phyloP scores from a whole-genome alignment of 108 stramenopile species.

The Pseudonitzschia delicatissima region DNA sequence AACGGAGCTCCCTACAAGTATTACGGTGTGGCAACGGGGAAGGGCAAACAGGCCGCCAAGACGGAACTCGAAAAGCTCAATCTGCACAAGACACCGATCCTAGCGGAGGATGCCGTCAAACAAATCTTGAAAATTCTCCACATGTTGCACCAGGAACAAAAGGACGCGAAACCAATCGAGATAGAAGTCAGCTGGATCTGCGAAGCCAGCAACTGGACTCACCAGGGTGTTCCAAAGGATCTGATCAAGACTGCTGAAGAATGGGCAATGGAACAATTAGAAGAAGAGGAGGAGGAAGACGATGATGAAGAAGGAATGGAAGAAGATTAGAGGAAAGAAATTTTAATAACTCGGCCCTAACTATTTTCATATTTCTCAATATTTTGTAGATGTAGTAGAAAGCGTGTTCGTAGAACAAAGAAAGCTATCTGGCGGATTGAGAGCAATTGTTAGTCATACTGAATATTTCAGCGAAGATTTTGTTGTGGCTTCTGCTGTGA shows the following conservation, averaged over 20 bases:
- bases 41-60: constrained; percentile 97
- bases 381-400: too few relatives aligned
- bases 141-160: constrained; percentile 85
- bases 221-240: constrained; percentile 86
- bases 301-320: constrained; percentile 82
- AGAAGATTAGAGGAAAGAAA: constrained; percentile 26
- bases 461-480: too few relatives aligned
- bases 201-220: constrained; percentile 84
- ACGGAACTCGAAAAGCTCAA: constrained; percentile 98
- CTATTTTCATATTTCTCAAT: too few relatives aligned
- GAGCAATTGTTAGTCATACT: too few relatives aligned
- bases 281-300: constrained; percentile 81
- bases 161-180: constrained; percentile 94
- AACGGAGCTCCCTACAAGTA: constrained; percentile 86
- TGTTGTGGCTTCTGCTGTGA: too few relatives aligned
- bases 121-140: constrained; percentile 93
- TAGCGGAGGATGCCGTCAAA: constrained; percentile 87
- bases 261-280: constrained; percentile 90
- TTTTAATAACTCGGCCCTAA: too few relatives aligned
- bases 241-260: constrained; percentile 62
- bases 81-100: constrained; percentile 54
- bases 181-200: constrained; percentile 96
- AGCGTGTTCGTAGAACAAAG: too few relatives aligned
- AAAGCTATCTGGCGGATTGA: too few relatives aligned
- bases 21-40: constrained; percentile 95